A percentile compares a stretch with the other conserved stretches of the same genome.
Evolutionary conservation across 306 rosid genomes (phyloP).

Genomic region (Oxytropis ochrocephala): DNA sequence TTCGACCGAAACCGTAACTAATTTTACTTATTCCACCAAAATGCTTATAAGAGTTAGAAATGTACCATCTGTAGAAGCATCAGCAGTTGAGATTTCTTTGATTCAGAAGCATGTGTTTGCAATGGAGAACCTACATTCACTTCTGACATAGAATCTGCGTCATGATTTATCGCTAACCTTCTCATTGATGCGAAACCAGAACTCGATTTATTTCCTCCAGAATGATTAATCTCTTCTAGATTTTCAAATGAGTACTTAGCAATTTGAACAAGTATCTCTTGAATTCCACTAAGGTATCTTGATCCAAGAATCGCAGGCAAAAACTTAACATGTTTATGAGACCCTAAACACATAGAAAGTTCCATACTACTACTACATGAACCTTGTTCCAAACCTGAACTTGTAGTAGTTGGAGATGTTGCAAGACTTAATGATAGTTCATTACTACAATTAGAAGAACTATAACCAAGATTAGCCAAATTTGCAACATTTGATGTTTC

Average conservation of each 20-base stretch:
- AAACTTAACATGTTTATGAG: constrained; percentile 31
- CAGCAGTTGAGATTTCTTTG: constrained; percentile 62
- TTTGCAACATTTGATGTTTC: constrained; percentile 37
- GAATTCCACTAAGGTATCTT: constrained; percentile 59
- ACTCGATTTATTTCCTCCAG: constrained; percentile 17
- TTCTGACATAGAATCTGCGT: constrained; percentile 23
- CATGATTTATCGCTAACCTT: not conserved
- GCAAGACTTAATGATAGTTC: constrained; percentile 67
- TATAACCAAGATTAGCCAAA: constrained; percentile 29
- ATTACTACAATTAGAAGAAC: constrained; percentile 39
- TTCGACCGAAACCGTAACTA: not conserved
- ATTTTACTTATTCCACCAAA: not conserved
- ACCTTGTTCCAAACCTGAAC: constrained; percentile 37
- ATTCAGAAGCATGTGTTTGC: constrained; percentile 35
- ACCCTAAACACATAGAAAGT: constrained; percentile 31
- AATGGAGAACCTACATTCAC: constrained; percentile 27
- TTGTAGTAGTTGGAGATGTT: constrained; percentile 34
- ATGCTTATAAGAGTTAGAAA: not conserved
- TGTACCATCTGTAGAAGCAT: constrained; percentile 71
- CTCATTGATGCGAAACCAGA: not conserved
- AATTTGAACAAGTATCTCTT: constrained; percentile 69
- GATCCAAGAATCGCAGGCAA: constrained; percentile 54
- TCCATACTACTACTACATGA: constrained; percentile 45
- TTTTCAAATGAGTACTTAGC: constrained; percentile 59
- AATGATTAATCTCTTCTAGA: constrained; percentile 29